A percentile compares a stretch with the other conserved stretches of the same genome.
These are phyloP conservation scores for Gossypium gossypioides DNA, from an alignment of 441 rosid genomes.

Conservation along the genomic window DNA sequence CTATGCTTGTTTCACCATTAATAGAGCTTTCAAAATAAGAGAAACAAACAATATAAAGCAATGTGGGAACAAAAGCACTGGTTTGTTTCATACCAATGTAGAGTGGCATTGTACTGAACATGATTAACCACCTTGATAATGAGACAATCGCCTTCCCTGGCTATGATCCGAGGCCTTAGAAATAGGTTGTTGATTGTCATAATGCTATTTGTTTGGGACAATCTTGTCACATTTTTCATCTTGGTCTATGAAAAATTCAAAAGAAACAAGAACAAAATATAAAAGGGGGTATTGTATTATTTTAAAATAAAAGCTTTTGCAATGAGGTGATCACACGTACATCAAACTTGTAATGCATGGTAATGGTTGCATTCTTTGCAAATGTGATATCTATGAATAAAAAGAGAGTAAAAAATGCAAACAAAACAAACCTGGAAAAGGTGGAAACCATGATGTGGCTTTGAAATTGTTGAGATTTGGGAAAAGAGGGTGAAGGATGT, in stretches of 20 bases:
- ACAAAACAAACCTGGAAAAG: slow-evolving; percentile 7
- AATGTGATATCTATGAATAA: slow-evolving; percentile 5
- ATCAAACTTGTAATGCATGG: slow-evolving; percentile 29
- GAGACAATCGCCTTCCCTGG: slow-evolving; percentile 28
- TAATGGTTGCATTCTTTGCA: slow-evolving; percentile 33
- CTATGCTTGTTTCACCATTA: slow-evolving; percentile 40
- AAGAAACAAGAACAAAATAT: not conserved
- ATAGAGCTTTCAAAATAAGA: not conserved
- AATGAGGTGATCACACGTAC: slow-evolving; percentile 6
- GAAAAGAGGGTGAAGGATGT: not conserved
- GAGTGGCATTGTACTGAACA: slow-evolving; percentile 23
- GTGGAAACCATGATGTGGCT: not conserved
- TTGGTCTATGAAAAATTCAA: slow-evolving; percentile 2
- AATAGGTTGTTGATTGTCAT: slow-evolving; percentile 30
- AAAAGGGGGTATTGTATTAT: not conserved
- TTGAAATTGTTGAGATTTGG: not conserved
- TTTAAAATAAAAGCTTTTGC: not conserved
- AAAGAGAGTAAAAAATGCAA: slow-evolving; percentile 19
- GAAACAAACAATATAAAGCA: not conserved
- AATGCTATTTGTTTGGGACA: slow-evolving; percentile 29
- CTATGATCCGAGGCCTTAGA: slow-evolving; percentile 23
- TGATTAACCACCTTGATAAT: slow-evolving; percentile 26
- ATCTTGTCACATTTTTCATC: slow-evolving; percentile 25
- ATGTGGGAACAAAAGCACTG: not conserved
- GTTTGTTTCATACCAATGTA: slow-evolving; percentile 22